Percentiles rank a stretch among this genome's conserved stretches.
Conservation (phyloP, 352 stramenopile genomes). For the Discostella stelligera region DNA sequence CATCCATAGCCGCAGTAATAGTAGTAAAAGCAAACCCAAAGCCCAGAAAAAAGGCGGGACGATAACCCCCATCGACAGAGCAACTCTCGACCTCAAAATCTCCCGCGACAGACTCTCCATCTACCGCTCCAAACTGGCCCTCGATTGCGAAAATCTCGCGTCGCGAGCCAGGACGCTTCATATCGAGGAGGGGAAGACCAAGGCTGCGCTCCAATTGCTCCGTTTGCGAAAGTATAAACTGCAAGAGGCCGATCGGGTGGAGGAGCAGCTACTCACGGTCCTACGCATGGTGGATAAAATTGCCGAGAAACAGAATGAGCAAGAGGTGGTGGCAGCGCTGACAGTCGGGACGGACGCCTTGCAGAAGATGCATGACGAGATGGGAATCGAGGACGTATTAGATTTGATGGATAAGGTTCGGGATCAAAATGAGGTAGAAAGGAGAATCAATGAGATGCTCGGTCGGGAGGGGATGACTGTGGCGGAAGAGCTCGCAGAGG, state of each 20-base stretch:
- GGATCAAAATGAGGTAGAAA: constrained; percentile 80
- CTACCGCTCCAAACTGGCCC: constrained; percentile 70
- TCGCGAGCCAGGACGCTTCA: constrained; percentile 65
- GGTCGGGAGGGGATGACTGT: constrained; percentile 59
- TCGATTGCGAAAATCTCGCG: constrained; percentile 64
- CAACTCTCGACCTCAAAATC: constrained; percentile 84
- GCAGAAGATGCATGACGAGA: constrained; percentile 80
- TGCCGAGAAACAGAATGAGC: constrained; percentile 77
- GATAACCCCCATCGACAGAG: constrained; percentile 69
- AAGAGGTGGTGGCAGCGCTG: constrained; percentile 71
- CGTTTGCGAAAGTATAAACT: constrained; percentile 77
- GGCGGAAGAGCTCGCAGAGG: constrained; percentile 72
- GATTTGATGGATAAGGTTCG: constrained; percentile 83
- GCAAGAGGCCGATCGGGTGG: constrained; percentile 64
- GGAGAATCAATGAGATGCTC: constrained; percentile 72
- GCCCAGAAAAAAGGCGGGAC: constrained; percentile 24
- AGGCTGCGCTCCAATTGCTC: constrained; percentile 71
- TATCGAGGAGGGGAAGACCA: constrained; percentile 57
- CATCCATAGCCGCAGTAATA: constrained; percentile 16
- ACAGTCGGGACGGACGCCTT: constrained; percentile 77
- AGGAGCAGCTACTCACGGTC: constrained; percentile 78
- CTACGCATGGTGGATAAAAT: constrained; percentile 82
- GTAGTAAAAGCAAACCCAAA: constrained; percentile 17
- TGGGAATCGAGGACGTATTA: constrained; percentile 81
- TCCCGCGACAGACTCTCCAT: constrained; percentile 73